Evolutionary conservation across 2,329 filamentous ascomycete genomes (phyloP).

Genomic region (Cryphonectria japonica): DNA sequence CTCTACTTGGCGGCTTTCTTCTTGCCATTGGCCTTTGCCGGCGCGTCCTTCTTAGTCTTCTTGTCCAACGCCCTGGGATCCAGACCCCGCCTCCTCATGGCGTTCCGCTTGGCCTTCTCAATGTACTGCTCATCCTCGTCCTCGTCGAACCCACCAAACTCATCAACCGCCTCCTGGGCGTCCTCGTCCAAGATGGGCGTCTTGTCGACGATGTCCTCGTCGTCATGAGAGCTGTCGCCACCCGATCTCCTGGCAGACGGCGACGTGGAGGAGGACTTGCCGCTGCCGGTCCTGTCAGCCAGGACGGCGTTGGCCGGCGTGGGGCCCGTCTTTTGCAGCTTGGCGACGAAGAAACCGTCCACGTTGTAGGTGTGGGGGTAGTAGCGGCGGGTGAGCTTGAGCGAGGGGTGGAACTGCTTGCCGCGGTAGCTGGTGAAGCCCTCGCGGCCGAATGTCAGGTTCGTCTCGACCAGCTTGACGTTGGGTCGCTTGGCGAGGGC

Average conservation of each 20-base stretch:
- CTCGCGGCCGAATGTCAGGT: constrained; percentile 86
- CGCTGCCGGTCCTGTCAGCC: constrained; percentile 34
- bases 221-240: constrained; percentile 27
- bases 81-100: constrained; percentile 73
- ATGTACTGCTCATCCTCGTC: constrained; percentile 74
- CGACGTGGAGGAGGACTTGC: constrained; percentile 33
- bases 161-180: constrained; percentile 49
- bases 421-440: constrained; percentile 90
- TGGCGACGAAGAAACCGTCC: constrained; percentile 97
- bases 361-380: constrained; percentile 94
- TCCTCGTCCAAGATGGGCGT: constrained; percentile 62
- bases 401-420: constrained; percentile 85
- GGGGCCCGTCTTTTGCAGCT: constrained; percentile 90
- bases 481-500: constrained; percentile 90
- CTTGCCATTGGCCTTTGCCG: constrained; percentile 11
- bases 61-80: constrained; percentile 65
- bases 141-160: constrained; percentile 76
- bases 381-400: constrained; percentile 83
- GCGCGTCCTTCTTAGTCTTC: constrained; percentile 30
- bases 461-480: constrained; percentile 89
- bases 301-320: constrained; percentile 64
- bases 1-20: constrained; percentile 24
- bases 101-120: constrained; percentile 72
- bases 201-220: constrained; percentile 65
- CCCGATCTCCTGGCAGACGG: not conserved